Evolutionary conservation across 495 filamentous ascomycete species (phyloP), one percentile per base, ranked within the genome.

Genomic region (Lepraria neglecta): DNA sequence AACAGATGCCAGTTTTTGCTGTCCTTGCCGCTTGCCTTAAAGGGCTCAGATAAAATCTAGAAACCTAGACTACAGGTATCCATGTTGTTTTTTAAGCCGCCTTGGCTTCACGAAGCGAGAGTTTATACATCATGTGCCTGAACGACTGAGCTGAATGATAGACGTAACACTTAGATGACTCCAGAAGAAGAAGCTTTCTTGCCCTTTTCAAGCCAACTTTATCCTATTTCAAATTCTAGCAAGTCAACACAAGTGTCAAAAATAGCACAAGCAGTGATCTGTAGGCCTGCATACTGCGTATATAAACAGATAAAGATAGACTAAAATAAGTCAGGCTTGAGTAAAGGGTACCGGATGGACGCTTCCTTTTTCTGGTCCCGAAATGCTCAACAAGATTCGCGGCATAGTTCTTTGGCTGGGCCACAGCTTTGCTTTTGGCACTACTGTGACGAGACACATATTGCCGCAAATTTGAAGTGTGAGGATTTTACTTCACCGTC

Each of bases 381-480:
- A 0, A 10, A 12, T 11, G 19, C 45, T 17, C 45, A 48, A 48
- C 45, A 48, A 48, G 45, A 48, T n/a, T 1, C 45, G 45, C 45
- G 45, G 45, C 45, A 27, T 27, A 0, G 45, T 17, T 11, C 2
- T 48, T 48, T 27, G 21, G 12, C 1, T 48, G 9, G 17, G 45
- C 45, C 17, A 48, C 45, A 48, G 45, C 45, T 48, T 21, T 48
- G 45, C 45, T 12, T 48, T 48, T 48, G 45, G 45, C 45, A 48
- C 45, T 48, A 48, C 45, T 48, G 45, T 27, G 45, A 48, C 5
- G 45, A 48, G 45, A 48, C 0, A 11, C 4, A 27, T 48, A 10
- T 48, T 48, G 45, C 45, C 19, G 45, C 21, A 48, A 48, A 10
- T 3, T 48, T 3, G 19, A 48, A 48, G 45, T 10, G 19, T 27